phyloP scores from a whole-genome alignment of 2,329 filamentous ascomycete species.

The Xylariaceae sp. region DNA sequence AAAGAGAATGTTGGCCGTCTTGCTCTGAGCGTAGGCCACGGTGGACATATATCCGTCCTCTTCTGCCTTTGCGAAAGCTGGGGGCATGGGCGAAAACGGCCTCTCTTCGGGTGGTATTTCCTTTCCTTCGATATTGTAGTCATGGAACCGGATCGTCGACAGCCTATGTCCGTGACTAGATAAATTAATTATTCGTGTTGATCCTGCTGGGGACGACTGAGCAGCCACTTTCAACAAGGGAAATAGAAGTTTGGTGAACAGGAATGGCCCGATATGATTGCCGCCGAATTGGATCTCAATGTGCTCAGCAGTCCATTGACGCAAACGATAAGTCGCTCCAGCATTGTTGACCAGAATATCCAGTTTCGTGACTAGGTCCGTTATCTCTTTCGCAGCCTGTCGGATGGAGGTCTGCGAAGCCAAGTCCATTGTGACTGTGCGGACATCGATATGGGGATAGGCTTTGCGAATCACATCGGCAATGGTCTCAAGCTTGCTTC shows the following conservation, averaged over 20 bases:
- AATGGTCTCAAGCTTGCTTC: conserved; percentile 36
- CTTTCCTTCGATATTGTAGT: conserved; percentile 39
- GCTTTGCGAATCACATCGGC: conserved; percentile 30
- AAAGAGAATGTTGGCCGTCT: conserved; percentile 48
- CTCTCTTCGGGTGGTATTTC: conserved; percentile 30
- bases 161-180: conserved; percentile 36
- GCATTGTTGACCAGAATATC: conserved; percentile 42
- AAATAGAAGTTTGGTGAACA: conserved; percentile 35
- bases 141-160: conserved; percentile 39
- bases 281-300: conserved; percentile 39
- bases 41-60: conserved; percentile 33
- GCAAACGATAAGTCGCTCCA: conserved; percentile 31
- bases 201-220: conserved; percentile 22
- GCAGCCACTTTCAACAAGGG: conserved; percentile 30
- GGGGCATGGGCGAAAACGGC: conserved; percentile 22
- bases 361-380: conserved; percentile 25
- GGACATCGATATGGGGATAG: conserved; percentile 31
- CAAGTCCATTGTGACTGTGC: conserved; percentile 33
- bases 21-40: conserved; percentile 47
- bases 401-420: conserved; percentile 33
- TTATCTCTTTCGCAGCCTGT: conserved; percentile 31
- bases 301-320: conserved; percentile 36
- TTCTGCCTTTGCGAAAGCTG: conserved; percentile 25
- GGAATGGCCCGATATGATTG: conserved; percentile 35
- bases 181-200: conserved; percentile 37